Conservation (phyloP, 2,329 filamentous ascomycete species). For the Fusarium humuli region DNA sequence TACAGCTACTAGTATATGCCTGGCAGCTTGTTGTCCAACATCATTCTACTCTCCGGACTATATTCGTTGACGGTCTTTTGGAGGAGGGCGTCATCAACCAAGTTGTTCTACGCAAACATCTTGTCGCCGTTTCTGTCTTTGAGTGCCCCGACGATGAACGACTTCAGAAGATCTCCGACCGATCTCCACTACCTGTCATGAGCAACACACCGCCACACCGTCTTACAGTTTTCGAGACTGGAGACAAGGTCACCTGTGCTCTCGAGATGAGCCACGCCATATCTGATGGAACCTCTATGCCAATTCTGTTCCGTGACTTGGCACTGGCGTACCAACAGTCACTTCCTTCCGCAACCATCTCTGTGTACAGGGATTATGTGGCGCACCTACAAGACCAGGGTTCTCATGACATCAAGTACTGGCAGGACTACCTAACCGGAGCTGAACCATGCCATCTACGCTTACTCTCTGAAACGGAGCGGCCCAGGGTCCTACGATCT, state of each 20-base stretch:
- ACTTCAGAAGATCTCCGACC: background rate
- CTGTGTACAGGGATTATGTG: constrained; percentile 34
- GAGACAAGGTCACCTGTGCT: background rate
- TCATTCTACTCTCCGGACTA: constrained; percentile 42
- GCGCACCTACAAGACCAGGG: constrained; percentile 1
- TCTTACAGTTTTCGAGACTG: constrained; percentile 22
- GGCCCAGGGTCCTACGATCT: constrained; percentile 6
- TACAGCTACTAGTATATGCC: constrained; percentile 18
- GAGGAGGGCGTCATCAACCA: constrained; percentile 31
- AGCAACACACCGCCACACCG: constrained; percentile 21
- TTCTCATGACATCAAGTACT: constrained; percentile 5
- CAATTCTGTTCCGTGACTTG: constrained; percentile 35
- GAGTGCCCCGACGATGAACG: constrained; percentile 8
- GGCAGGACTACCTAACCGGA: constrained; percentile 15
- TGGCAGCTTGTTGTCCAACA: constrained; percentile 38
- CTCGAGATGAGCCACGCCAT: constrained; percentile 43
- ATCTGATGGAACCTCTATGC: constrained; percentile 35
- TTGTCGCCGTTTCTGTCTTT: background rate
- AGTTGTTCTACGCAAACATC: constrained; percentile 33
- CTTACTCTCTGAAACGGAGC: background rate
- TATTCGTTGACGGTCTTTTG: constrained; percentile 28
- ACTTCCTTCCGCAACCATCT: background rate
- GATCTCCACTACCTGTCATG: background rate
- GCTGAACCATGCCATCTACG: constrained; percentile 14
- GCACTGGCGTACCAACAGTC: constrained; percentile 24